These are phyloP conservation scores for Fibroporia radiculosa DNA, from an alignment of 768 basidiomycete genomes.

Conservation along the genomic window DNA sequence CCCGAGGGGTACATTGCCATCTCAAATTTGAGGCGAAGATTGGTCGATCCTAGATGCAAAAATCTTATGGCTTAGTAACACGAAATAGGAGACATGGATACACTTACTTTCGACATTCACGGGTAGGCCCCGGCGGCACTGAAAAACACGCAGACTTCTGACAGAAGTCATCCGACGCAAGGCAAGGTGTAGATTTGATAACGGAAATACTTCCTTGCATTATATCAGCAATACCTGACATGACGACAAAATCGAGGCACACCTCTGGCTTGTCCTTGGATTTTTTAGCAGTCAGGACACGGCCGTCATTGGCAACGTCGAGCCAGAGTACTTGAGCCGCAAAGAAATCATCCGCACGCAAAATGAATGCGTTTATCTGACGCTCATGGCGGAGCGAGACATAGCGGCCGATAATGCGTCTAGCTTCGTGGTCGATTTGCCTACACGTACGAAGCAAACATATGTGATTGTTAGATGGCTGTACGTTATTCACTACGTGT, in stretches of 20 bases:
- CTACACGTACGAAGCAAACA: slow-evolving; percentile 25
- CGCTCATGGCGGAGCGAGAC: slow-evolving; percentile 31
- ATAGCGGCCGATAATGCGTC: slow-evolving; percentile 22
- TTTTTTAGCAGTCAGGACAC: slow-evolving; percentile 17
- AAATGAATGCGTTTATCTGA: slow-evolving; percentile 25
- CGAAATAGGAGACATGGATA: not conserved
- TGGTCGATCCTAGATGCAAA: slow-evolving; percentile 3
- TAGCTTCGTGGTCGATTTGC: slow-evolving; percentile 26
- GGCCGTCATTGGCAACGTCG: slow-evolving; percentile 35
- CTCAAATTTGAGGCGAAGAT: slow-evolving; percentile 25
- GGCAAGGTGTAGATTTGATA: slow-evolving; percentile 25
- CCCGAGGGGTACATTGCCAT: slow-evolving; percentile 28
- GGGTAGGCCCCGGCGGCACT: slow-evolving; percentile 20
- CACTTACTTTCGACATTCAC: slow-evolving; percentile 10
- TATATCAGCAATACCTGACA: not conserved
- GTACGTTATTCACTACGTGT: slow-evolving; percentile 13
- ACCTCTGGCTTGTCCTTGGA: slow-evolving; percentile 8
- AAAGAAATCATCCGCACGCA: slow-evolving; percentile 12
- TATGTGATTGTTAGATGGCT: slow-evolving; percentile 30
- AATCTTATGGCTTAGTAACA: not conserved
- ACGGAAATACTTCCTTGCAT: slow-evolving; percentile 14
- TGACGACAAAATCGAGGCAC: not conserved
- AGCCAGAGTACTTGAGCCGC: slow-evolving; percentile 23
- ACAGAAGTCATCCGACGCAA: slow-evolving; percentile 24
- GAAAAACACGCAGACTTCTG: slow-evolving; percentile 27